A percentile compares a stretch with the other conserved stretches of the same genome.
Evolutionary conservation across 2,329 filamentous ascomycete genomes (phyloP).

Genomic region (Aschersonia sp.): DNA sequence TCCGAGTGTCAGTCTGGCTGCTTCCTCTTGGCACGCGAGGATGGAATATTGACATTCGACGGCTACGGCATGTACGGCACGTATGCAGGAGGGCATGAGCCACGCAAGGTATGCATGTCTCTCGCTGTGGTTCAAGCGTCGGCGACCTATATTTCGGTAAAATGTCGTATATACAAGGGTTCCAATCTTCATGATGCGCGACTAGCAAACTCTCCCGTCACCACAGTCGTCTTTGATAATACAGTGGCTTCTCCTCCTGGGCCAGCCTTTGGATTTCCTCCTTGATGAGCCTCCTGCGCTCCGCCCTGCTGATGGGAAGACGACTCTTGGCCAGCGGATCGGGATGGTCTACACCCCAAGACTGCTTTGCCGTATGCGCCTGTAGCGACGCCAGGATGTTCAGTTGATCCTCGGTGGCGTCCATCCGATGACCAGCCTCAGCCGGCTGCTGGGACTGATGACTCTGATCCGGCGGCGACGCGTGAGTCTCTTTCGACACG

Average conservation of each 20-base stretch:
- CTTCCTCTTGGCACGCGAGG: too few species aligned
- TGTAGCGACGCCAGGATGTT: constrained; percentile 18
- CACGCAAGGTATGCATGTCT: too few species aligned
- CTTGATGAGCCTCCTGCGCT: constrained; percentile 43
- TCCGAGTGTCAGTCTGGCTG: too few species aligned
- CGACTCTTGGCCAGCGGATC: constrained; percentile 22
- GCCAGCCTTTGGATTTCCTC: constrained; percentile 37
- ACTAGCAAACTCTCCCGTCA: neutral
- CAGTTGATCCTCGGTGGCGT: constrained; percentile 12
- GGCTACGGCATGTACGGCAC: too few species aligned
- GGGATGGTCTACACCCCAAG: constrained; percentile 18
- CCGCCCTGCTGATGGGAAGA: constrained; percentile 34
- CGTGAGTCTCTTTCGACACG: constrained; percentile 6
- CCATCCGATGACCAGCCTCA: constrained; percentile 2
- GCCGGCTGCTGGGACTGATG: constrained; percentile 5
- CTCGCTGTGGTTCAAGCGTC: too few species aligned
- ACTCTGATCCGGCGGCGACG: neutral
- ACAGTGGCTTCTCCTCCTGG: constrained; percentile 23
- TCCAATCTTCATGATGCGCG: neutral
- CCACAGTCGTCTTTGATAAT: neutral
- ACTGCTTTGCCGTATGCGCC: constrained; percentile 16
- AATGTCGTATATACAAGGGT: too few species aligned
- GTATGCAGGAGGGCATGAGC: too few species aligned
- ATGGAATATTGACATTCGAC: too few species aligned
- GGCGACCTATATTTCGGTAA: too few species aligned